Base-by-base conservation (phyloP, 495 filamentous ascomycete genomes). In the Xylaria cubensis region DNA sequence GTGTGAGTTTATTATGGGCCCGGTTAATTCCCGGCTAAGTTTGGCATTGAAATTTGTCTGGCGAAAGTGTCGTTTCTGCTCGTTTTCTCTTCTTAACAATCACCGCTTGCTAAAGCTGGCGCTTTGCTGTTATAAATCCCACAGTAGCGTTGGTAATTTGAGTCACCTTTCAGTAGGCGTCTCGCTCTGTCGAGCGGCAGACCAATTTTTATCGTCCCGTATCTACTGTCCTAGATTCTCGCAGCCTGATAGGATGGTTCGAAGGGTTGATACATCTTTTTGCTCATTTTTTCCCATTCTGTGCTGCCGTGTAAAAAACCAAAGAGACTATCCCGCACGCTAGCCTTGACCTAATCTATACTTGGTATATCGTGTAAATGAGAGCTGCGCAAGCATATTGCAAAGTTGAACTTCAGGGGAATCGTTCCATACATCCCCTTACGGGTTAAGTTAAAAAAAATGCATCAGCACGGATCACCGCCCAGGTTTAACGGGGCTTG, bases 161-260 rank as follows among this genome's bases (percentile, higher is more conserved):
- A 81, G 82, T 77, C 74, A 74, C 81, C 89, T 91, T 95, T 95
- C 92, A 94, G 83, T 95, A 93, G 89, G 81, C 74, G 73, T 68
- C 84, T 84, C 80, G 76, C 77, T 68, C 73, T 80, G 77, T 85
- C 84, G 86, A 86, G 88, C 90, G 92, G 88, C 76, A 95, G 92
- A 95, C 81, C 74, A 83, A 91, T 29, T 76, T 48, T 77, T 77
- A 77, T 90, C 92, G 88, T 90, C 92, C 92, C 91, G 93, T 97
- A 97, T 97, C 94, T 97, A 88, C 94, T 94, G 91, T 93, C 93
- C 90, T 93, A 87, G 93, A 92, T 90, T 84, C 77, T 86, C 81
- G 73, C 72, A 74, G 87, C 84, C 80, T 94, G 92, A 94, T 88
- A 87, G 88, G 88, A 92, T 89, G 89, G 93, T 89, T 95, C 93